Percentiles rank a stretch among this genome's conserved stretches.
These are phyloP conservation scores for Papiliotrema terrestris DNA, from an alignment of 1,284 basidiomycete genomes.

Conservation along the genomic window DNA sequence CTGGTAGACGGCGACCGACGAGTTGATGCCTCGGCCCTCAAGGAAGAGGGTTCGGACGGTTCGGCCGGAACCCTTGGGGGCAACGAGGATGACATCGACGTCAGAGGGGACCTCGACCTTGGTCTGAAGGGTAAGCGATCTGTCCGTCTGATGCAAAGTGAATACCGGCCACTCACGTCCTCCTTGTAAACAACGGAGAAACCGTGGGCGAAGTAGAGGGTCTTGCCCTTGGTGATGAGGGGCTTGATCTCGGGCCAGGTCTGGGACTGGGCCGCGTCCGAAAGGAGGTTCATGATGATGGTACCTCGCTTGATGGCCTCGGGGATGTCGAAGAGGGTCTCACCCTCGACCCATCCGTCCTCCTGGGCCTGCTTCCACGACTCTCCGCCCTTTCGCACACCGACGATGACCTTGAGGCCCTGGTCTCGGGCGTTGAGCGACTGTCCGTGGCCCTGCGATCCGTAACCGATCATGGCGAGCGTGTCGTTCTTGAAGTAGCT, in stretches of 20 bases:
- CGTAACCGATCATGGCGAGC: slow-evolving; percentile 97
- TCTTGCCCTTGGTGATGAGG: slow-evolving; percentile 98
- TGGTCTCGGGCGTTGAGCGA: slow-evolving; percentile 99
- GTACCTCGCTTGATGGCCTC: slow-evolving; percentile 94
- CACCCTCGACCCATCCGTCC: slow-evolving; percentile 98
- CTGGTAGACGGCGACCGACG: slow-evolving; percentile 55
- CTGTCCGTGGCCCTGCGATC: slow-evolving; percentile 96
- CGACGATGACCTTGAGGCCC: slow-evolving; percentile 96
- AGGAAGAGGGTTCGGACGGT: slow-evolving; percentile 99
- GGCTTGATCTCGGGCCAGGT: slow-evolving; percentile 88
- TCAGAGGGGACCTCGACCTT: slow-evolving; percentile 86
- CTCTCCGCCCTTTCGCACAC: slow-evolving; percentile 95
- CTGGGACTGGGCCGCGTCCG: slow-evolving; percentile 94
- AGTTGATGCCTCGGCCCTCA: slow-evolving; percentile 77
- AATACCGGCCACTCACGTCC: slow-evolving; percentile 56
- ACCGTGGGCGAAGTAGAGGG: slow-evolving; percentile 99
- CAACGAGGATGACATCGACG: slow-evolving; percentile 98
- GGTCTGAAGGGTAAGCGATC: slow-evolving; percentile 52
- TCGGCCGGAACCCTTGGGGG: slow-evolving; percentile 97
- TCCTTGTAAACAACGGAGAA: slow-evolving; percentile 99
- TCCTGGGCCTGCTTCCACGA: slow-evolving; percentile 89
- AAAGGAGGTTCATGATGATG: slow-evolving; percentile 99
- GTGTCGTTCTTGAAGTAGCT: slow-evolving; percentile 98
- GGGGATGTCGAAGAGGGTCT: slow-evolving; percentile 97
- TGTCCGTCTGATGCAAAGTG: not conserved